A percentile compares a stretch with the other conserved stretches of the same genome.
Evolutionary conservation across 208 protist genomes (phyloP).

Genomic region (Wallacemonas sp.): DNA sequence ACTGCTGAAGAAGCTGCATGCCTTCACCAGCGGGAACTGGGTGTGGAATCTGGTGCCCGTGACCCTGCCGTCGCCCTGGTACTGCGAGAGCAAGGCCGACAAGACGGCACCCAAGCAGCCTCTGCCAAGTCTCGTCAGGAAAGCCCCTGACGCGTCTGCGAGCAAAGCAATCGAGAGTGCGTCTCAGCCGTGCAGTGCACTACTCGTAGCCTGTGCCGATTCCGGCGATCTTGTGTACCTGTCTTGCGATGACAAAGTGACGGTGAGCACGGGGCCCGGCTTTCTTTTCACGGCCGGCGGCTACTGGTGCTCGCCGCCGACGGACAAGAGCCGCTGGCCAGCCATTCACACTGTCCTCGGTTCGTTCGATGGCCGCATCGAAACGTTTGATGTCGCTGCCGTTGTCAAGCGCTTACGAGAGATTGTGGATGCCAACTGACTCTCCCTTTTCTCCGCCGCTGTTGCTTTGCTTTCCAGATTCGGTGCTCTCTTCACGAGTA

Average conservation of each 20-base stretch:
- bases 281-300: conserved; percentile 11
- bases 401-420: conserved; percentile 7
- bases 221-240: neutral
- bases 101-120: neutral
- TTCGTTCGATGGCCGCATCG: conserved; percentile 39
- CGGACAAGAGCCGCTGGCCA: conserved; percentile 12
- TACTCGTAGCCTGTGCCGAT: neutral
- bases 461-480: neutral
- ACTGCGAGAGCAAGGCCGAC: neutral
- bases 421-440: neutral
- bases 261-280: neutral
- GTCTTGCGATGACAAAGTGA: conserved; percentile 1
- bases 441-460: neutral
- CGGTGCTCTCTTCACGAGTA: conserved; percentile 5
- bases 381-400: conserved; percentile 35
- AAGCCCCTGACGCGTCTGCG: neutral
- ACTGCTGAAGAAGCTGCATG: conserved; percentile 45
- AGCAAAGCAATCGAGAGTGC: neutral
- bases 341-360: conserved; percentile 25
- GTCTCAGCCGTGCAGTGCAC: neutral
- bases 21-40: conserved; percentile 30
- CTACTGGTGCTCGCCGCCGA: conserved; percentile 14
- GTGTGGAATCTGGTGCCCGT: conserved; percentile 26
- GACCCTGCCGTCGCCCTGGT: neutral
- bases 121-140: conserved; percentile 13